Base-by-base conservation (phyloP, 305 asterid genomes). In the Solanum chacoense region DNA sequence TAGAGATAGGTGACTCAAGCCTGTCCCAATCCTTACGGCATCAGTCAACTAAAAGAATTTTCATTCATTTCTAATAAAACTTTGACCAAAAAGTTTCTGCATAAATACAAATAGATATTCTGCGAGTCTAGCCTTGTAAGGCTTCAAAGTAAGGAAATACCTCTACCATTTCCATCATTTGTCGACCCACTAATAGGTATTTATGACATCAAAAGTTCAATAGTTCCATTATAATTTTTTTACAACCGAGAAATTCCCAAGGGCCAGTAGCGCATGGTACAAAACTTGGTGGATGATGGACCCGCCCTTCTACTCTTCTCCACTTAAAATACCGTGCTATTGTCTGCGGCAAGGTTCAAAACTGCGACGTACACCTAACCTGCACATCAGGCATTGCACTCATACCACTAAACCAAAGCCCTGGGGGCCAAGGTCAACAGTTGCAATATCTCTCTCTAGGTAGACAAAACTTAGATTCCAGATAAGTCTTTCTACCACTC, bases 201-300 rank as follows among this genome's bases (percentile, higher is more conserved):
- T 28, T 81, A 81, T 81, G 86, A 81, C 86, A 81, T 81, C 86
- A 45, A 81, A 81, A 81, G 40, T 81, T 81, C 72, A 81, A 81
- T 22, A 81, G 11, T 81, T 81, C 72, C 40, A 45, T 18, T 18
- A 59, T 20, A 20, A 1, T 11, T 18, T 6, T 28, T 24, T 26
- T 3, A 38, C 12, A 40, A 79, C 36, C 35, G 12, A 79, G 36
- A 79, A 79, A 38, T 79, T 26, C 35, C n/a, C 8, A 22, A 38
- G 35, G 85, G 65, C 14, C 36, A 79, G 35, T 79, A 40, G 85
- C 36, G 1, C 65, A 79, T 18, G 11, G 35, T 79, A 26, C 85
- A 4, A 40, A 78, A 78, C 12, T 38, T 26, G 65, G 63, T 12
- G 35, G 24, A 26, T 40, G 32, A 79, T 40, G 85, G 67, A 8